Evolutionary conservation across 345 rosid genomes (phyloP), one percentile per base, ranked within the genome.

Genomic region (Pistacia atlantica): DNA sequence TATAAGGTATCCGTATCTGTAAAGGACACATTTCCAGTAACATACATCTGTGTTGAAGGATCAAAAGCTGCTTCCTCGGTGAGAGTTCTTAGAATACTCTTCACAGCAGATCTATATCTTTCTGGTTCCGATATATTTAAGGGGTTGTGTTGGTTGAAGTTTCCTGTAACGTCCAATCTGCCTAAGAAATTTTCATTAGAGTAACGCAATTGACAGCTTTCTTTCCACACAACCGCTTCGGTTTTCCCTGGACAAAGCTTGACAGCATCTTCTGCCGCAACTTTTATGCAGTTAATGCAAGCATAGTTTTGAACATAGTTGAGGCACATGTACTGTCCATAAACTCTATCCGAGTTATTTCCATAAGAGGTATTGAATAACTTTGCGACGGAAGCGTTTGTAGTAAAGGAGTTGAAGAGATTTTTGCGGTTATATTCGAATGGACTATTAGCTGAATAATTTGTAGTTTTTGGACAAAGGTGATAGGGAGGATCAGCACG

Each of bases 201-300:
- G 74, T 84, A 84, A 42, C 79, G 81, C 79, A 84, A 61, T 51
- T 82, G 87, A 65, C 89, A 86, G 0, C 0, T 2, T 45, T 86
- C 89, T 56, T 82, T 84, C 87, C 87, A 86, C 5, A 82, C 79
- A 14, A 69, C 12, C 0, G 83, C 89, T 56, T 82, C 86, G 3
- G 28, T 13, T 14, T 37, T 10, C 63, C 72, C 75, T 56, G 75
- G 63, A 78, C 86, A 86, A 35, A 68, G 64, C 54, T 69, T 73
- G 65, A 2, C 2, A 64, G 82, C 69, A 65, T 77, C 68, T 25
- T 70, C 49, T 3, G 80, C 14, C 11, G 89, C 86, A 10, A 2
- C 4, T 0, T 1, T 3, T 33, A 78, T 18, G 57, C 87, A 86
- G 42, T 1, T 75, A 5, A 3, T 45, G 69, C 89, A 86, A 0